Evolutionary conservation across 2,329 filamentous ascomycete species (phyloP), one percentile per base, ranked within the genome.

Genomic region (Claviceps sp.): DNA sequence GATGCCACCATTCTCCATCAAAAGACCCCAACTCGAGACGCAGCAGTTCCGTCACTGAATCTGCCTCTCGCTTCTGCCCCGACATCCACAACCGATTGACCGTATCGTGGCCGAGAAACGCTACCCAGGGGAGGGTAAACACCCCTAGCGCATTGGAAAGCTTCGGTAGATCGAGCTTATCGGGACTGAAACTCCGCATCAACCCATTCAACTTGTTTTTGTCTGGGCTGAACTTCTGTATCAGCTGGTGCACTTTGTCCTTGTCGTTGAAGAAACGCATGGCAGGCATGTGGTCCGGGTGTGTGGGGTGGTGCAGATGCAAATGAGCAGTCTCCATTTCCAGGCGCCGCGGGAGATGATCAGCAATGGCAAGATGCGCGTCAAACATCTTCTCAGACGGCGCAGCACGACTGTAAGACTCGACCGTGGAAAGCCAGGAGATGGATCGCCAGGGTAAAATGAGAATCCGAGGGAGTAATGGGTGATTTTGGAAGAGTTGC

Each of bases 371-470:
- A 40, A 75, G 67, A 54, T 81, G 80, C 0, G 68, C 63, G 52
- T 81, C 75, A 51, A 79, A 82, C 0, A 77, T 64, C 5, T 64
- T 57, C 19, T 70, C 69, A 0, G 74, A 73, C 0, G 77, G 73
- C 8, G 66, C 66, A 0, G 68, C 64, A 40, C 70, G 66, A 56
- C 70, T 67, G 60, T 70, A 73, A 2, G 73, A 70, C 44, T 75
- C 68, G 10, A 78, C 72, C 0, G 77, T 80, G 0, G 77, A 75
- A 19, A 68, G 60, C 73, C 72, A 77, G 1, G 76, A 76, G 1
- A 81, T 64, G 6, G 58, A 59, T 2, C 62, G 61, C 78, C 77
- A 81, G 0, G 72, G 65, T 1, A 60, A 59, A 24, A 69, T 61
- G 6, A 79, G 56, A 16, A 69, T 61, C 2, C 62, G 53, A 3